Conservation (phyloP, 805 yeast species). For the Yarrowia porcina region DNA sequence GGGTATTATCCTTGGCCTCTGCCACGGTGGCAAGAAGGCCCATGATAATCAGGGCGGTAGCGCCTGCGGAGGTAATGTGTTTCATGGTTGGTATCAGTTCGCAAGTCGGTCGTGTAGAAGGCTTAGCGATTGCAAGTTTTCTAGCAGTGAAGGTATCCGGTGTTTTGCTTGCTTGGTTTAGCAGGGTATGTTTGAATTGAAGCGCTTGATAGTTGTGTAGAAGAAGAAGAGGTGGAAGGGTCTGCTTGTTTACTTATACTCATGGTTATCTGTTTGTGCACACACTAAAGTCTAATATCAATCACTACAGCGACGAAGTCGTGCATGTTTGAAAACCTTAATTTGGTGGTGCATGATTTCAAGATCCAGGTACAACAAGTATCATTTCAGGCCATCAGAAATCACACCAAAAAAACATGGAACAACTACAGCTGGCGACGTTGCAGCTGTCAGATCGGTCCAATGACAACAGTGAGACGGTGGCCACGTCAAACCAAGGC, state of each 20-base stretch:
- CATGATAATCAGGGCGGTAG: slow-evolving; percentile 11
- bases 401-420: not conserved
- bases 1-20: not conserved
- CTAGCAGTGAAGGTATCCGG: not conserved
- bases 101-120: not conserved
- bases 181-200: not conserved
- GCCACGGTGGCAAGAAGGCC: not conserved
- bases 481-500: not conserved
- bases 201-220: not conserved
- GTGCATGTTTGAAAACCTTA: not conserved
- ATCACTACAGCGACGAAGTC: slow-evolving; percentile 7
- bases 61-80: slow-evolving; percentile 17
- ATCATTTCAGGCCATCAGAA: too few species aligned
- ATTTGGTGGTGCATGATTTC: not conserved
- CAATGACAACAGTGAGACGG: not conserved
- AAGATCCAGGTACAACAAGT: too few species aligned
- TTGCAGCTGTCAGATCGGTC: not conserved
- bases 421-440: slow-evolving; percentile 4
- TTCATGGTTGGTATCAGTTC: slow-evolving; percentile 14
- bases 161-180: not conserved
- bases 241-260: not conserved
- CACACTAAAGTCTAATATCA: not conserved
- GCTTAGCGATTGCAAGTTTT: not conserved
- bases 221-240: slow-evolving; percentile 1
- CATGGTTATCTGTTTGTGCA: not conserved